Conservation (phyloP, 306 rosid species). For the Vicia villosa region DNA sequence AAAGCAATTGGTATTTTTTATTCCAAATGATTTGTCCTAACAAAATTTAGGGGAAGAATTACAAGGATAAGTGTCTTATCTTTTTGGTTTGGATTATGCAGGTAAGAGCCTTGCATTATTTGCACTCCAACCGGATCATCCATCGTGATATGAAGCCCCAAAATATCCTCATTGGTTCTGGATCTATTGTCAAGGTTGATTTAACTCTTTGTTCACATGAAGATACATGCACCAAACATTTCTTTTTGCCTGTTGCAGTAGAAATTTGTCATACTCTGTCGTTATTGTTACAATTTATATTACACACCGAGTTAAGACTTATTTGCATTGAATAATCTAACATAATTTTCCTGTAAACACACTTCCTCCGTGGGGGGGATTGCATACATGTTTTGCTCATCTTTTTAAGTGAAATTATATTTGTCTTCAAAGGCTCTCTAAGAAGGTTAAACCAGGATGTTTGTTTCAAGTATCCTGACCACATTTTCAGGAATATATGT, state of each 20-base stretch:
- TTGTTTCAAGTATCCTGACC: not conserved
- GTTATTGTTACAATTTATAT: slow-evolving; percentile 10
- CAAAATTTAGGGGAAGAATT: slow-evolving; percentile 19
- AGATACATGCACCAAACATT: slow-evolving; percentile 16
- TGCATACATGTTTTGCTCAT: not conserved
- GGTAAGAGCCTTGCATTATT: slow-evolving; percentile 91
- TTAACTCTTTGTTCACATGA: slow-evolving; percentile 7
- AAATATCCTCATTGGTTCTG: slow-evolving; percentile 95
- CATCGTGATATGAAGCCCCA: slow-evolving; percentile 99
- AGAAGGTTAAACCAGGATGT: not conserved
- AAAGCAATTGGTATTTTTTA: slow-evolving; percentile 82
- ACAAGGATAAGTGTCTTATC: slow-evolving; percentile 3
- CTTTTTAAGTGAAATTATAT: not conserved
- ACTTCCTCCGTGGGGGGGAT: not conserved
- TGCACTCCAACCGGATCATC: slow-evolving; percentile 95
- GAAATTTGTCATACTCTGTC: not conserved
- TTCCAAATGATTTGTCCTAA: not conserved
- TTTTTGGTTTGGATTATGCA: slow-evolving; percentile 45
- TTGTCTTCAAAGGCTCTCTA: not conserved
- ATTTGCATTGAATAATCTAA: not conserved
- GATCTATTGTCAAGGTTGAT: slow-evolving; percentile 89
- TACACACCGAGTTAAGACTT: not conserved
- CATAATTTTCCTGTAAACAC: slow-evolving; percentile 7
- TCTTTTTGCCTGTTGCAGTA: not conserved
- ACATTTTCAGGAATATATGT: not conserved